Percentiles rank a stretch among this genome's conserved stretches.
These are phyloP conservation scores for Phyllosticta paracitricarpa DNA, from an alignment of 2,329 filamentous ascomycete species.

Conservation along the genomic window DNA sequence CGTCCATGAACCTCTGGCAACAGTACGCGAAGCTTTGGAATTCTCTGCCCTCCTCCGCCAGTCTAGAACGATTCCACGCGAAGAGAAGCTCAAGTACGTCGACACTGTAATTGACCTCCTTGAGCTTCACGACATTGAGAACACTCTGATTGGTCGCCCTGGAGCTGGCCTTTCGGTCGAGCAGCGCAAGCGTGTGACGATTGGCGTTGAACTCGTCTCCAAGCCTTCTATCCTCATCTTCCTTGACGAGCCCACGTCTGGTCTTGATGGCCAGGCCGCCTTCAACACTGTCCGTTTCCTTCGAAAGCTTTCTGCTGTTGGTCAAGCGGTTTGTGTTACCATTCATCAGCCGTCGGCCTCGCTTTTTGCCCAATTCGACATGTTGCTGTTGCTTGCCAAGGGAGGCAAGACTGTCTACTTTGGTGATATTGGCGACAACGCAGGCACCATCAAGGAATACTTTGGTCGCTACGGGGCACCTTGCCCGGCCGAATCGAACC, in stretches of 20 bases:
- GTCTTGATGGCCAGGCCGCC: constrained; percentile 58
- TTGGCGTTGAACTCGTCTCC: constrained; percentile 46
- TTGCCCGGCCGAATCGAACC: constrained; percentile 39
- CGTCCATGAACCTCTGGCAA: constrained; percentile 47
- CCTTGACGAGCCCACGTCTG: constrained; percentile 65
- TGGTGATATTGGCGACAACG: constrained; percentile 66
- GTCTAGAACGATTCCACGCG: constrained; percentile 39
- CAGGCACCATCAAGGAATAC: constrained; percentile 50
- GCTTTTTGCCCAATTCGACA: constrained; percentile 74
- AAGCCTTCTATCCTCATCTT: constrained; percentile 62
- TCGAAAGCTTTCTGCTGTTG: constrained; percentile 59
- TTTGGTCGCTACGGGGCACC: constrained; percentile 42
- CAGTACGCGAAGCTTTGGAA: constrained; percentile 50
- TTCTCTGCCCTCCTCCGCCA: constrained; percentile 52
- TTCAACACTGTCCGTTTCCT: constrained; percentile 66
- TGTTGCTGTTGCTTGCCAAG: constrained; percentile 61
- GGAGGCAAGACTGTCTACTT: constrained; percentile 78
- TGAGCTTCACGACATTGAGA: constrained; percentile 48
- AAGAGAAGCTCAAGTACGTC: constrained; percentile 50
- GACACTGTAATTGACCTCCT: constrained; percentile 49
- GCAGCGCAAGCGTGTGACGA: constrained; percentile 53
- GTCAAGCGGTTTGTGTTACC: constrained; percentile 75
- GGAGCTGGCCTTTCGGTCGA: constrained; percentile 48
- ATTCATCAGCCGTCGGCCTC: constrained; percentile 79
- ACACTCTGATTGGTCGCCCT: constrained; percentile 48